A percentile compares a stretch with the other conserved stretches of the same genome.
These are phyloP conservation scores for Tuber indicum DNA, from an alignment of 495 filamentous ascomycete genomes.

Conservation along the genomic window DNA sequence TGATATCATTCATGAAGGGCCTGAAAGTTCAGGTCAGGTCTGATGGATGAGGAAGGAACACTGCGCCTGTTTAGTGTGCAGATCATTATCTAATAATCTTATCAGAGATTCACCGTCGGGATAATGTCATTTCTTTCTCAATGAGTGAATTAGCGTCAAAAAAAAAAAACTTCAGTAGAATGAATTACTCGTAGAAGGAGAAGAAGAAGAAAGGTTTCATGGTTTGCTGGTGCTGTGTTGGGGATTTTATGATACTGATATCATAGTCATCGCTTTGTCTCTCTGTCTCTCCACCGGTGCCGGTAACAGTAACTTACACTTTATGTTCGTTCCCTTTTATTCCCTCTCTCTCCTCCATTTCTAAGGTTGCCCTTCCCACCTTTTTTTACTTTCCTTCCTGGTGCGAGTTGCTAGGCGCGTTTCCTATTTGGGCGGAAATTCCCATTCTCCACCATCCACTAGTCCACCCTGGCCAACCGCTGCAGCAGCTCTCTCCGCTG, in stretches of 20 bases:
- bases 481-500: conserved; percentile 16
- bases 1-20: neutral
- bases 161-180: neutral
- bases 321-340: neutral
- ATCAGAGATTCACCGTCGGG: neutral
- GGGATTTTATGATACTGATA: neutral
- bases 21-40: neutral
- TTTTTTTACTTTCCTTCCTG: conserved; percentile 5
- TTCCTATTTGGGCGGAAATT: conserved; percentile 24
- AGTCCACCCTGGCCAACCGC: conserved; percentile 16
- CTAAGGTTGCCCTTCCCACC: neutral
- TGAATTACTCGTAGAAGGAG: neutral
- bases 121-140: neutral
- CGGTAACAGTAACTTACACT: neutral
- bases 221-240: neutral
- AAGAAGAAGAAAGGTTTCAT: neutral
- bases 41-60: neutral
- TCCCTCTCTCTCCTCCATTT: neutral
- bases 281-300: neutral
- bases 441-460: conserved; percentile 19
- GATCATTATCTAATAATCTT: neutral
- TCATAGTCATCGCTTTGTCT: neutral
- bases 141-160: neutral
- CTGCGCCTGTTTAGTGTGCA: neutral
- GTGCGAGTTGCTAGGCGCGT: conserved; percentile 19